Evolutionary conservation across 2,329 filamentous ascomycete genomes (phyloP), one percentile per base, ranked within the genome.

Genomic region (Phaeoacremonium minimum): DNA sequence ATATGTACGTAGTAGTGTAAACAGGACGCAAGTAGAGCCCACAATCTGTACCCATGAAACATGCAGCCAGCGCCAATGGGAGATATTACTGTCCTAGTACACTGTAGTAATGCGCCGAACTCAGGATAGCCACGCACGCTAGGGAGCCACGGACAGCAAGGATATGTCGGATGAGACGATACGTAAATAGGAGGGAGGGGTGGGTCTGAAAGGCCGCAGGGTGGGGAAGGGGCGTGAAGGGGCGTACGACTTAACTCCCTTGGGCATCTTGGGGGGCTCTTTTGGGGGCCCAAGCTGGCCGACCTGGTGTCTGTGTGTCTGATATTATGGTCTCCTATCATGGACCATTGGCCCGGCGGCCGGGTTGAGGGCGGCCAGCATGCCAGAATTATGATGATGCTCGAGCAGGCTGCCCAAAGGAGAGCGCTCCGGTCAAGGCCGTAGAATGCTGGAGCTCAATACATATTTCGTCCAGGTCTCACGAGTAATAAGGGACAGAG

Each of bases 41-140:
- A 26, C 34, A 36, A 28, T 14, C 17, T 16, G 38, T 41, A 40
- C 43, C 46, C 42, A 58, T 60, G 58, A 60, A 61, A 60, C 57
- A 54, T 50, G 49, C 49, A 47, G 46, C 46, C 42, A 46, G 46
- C 45, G 44, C 50, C 46, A 46, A 46, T 46, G 42, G 39, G 36
- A 39, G 42, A 42, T 47, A 47, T 48, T 47, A 49, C 46, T 44
- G 45, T 29, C 26, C 37, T 28, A 26, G 22, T n/a, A 26, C n/a
- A n/a, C 22, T 26, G 22, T 9, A n/a, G 22, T 26, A 26, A 9
- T 26, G 22, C 22, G 22, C 22, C 22, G 22, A n/a, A 26, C 22
- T 26, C n/a, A 28, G 29, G 40, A 20, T 36, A 35, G 38, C 38
- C 37, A 38, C 36, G 42, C 43, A 26, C 9, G 9, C 22, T n/a